Conservation (phyloP, 1,284 basidiomycete genomes). For the Heliocybe sulcata region DNA sequence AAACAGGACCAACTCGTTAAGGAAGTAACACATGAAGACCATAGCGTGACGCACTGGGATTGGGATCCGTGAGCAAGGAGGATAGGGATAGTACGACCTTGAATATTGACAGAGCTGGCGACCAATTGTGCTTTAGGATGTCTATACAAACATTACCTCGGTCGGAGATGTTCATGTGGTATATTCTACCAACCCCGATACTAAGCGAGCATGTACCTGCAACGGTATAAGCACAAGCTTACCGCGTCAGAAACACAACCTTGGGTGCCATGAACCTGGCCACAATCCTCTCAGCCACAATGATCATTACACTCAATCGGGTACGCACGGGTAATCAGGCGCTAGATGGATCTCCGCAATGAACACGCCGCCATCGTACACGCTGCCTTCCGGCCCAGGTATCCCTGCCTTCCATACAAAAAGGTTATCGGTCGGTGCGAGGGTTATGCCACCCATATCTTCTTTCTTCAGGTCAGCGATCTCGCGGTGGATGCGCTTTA, state of each 20-base stretch:
- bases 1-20: not conserved
- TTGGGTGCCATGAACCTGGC: slow-evolving; percentile 79
- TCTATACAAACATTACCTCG: slow-evolving; percentile 71
- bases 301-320: slow-evolving; percentile 4
- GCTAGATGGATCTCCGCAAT: slow-evolving; percentile 67
- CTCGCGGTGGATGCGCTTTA: slow-evolving; percentile 86
- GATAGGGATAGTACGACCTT: slow-evolving; percentile 88
- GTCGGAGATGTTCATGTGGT: slow-evolving; percentile 89
- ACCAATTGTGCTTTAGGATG: slow-evolving; percentile 87
- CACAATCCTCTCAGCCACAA: slow-evolving; percentile 4
- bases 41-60: slow-evolving; percentile 57
- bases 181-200: slow-evolving; percentile 48
- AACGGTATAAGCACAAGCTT: slow-evolving; percentile 14
- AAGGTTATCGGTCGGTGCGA: slow-evolving; percentile 49
- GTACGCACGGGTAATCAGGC: slow-evolving; percentile 76
- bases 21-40: slow-evolving; percentile 2
- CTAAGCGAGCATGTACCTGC: not conserved
- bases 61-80: slow-evolving; percentile 83
- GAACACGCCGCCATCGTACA: slow-evolving; percentile 86
- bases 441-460: slow-evolving; percentile 71
- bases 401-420: slow-evolving; percentile 51
- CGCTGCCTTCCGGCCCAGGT: slow-evolving; percentile 79
- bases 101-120: slow-evolving; percentile 83
- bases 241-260: slow-evolving; percentile 72
- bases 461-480: slow-evolving; percentile 80